Base-by-base conservation (phyloP, 306 rosid genomes). In the Phaseolus lunatus region DNA sequence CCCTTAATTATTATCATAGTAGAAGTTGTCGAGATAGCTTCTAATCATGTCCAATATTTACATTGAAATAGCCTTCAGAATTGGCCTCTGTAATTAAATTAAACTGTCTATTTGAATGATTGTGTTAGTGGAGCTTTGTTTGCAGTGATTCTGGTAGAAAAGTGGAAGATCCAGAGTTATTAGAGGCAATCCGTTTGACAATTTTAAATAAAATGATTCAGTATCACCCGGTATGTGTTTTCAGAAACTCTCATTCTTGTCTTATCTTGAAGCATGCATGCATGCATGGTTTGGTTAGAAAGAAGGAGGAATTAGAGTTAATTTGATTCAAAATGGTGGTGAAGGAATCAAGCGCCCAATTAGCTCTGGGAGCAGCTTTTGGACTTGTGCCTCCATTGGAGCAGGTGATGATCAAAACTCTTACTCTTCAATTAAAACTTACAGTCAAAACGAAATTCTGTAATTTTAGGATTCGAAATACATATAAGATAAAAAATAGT, bases 131-230 rank as follows among this genome's bases (percentile, higher is more conserved):
- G 84, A 73, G 75, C 77, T 81, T 71, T 76, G 77, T 82, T 82
- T 86, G 89, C 97, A 96, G 99, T 7, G 96, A 91, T 75, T 89
- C 97, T 31, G 99, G 99, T 58, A 91, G 99, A 78, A 92, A 96
- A 79, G 92, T 96, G 84, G 97, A 92, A 47, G 94, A 96, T 80
- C 96, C 99, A 47, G 98, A 96, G 88, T 71, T 92, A 87, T 93
- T 96, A 49, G 99, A 96, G 84, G 99, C 99, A 19, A 96, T 96
- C 84, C 97, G 96, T 72, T 80, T 96, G 89, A 92, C 99, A 19
- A 91, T 96, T 82, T 85, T 96, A 75, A 96, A 92, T 72, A 96
- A 91, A 64, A 65, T 96, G 90, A 86, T 96, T 64, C 61, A 93
- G 73, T 96, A 87, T 81, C 98, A 92, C 84, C 99, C 99, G 87